Conservation (phyloP, 192 early-diverging fungal genomes). For the Backusella australiensis region DNA sequence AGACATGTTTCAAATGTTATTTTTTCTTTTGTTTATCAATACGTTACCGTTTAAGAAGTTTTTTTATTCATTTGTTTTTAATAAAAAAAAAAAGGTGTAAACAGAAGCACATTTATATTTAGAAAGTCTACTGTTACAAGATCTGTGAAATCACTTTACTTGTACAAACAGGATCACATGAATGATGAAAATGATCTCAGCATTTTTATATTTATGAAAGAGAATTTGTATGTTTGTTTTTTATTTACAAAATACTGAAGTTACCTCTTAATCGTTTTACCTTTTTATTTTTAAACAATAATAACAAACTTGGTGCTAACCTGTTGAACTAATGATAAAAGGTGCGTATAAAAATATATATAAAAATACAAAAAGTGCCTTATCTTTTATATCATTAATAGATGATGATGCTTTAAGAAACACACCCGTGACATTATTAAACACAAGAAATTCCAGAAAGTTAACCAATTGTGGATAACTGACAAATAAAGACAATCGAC, state of each 20-base stretch:
- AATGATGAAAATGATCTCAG: background rate
- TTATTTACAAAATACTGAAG: background rate
- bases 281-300: background rate
- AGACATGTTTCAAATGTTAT: background rate
- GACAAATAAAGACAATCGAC: constrained; percentile 1
- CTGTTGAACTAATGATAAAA: background rate
- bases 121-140: background rate
- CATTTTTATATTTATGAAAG: background rate
- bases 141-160: background rate
- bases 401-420: background rate
- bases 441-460: constrained; percentile 2
- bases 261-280: background rate
- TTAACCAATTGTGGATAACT: background rate
- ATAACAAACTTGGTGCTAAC: background rate
- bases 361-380: background rate
- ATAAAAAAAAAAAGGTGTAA: background rate
- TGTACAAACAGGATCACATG: background rate
- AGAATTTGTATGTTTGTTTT: background rate
- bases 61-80: background rate
- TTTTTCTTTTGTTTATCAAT: background rate
- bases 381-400: background rate
- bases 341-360: background rate
- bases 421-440: background rate
- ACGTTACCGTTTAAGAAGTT: background rate
- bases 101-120: constrained; percentile 2